Base-by-base conservation (phyloP, 1,284 basidiomycete genomes). In the Boletus semigastroideus region DNA sequence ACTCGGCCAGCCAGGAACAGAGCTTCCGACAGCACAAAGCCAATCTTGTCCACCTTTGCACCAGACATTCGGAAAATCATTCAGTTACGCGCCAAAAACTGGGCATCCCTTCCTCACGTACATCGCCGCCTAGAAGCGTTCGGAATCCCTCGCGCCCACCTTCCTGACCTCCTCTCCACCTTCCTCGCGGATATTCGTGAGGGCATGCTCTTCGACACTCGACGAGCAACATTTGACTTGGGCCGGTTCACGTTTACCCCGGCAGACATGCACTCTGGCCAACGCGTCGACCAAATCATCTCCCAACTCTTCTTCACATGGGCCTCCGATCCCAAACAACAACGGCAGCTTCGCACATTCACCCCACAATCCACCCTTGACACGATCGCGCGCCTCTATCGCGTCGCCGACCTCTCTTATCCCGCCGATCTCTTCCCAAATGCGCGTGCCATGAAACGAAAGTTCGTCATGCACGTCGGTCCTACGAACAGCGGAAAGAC, bases 401-500 rank as follows among this genome's bases (percentile, higher is more conserved):
- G 54, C 3, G 60, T 65, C 12, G 68, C 73, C 5, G 72, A 78
- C 61, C 66, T 76, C 38, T 65, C 71, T 6, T 64, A 68, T 43
- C 68, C 70, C 12, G 63, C 67, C 1, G 68, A 72, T 49, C 52
- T 57, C 16, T 77, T 68, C 52, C 61, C 67, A 0, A 34, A 51
- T 20, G 68, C 76, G 2, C 75, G 77, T 22, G 36, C 58, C 10
- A 62, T 86, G 51, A 80, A 78, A 9, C 82, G 96, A 17, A 88
- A 87, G 62, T 77, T 98, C 58, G 90, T 96, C 69, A 86, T 99
- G 74, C 96, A 99, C 66, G 93, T 99, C 52, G 96, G 96, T 0
- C 96, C 96, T 0, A 99, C 96, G 31, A 99, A 99, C 73, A 94
- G 91, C 53, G 96, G 96, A 38, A 99, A 99, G 74, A 99, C 95